Evolutionary conservation across 1,284 basidiomycete genomes (phyloP).

Genomic region (Irpex rosettiformis): DNA sequence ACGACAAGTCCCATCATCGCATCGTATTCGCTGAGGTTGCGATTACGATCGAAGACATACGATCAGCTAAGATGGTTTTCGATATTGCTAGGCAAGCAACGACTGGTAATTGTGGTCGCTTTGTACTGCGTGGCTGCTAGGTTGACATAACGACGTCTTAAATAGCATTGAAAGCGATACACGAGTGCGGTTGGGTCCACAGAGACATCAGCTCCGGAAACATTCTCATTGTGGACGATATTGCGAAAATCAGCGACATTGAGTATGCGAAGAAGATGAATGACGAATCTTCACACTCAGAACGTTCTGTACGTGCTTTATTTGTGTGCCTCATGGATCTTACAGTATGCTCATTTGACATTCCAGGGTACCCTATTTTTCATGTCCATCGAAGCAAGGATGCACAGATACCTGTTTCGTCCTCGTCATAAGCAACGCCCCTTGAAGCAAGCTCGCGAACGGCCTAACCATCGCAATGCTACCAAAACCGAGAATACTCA

Average conservation of each 20-base stretch:
- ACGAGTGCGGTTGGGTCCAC: neutral
- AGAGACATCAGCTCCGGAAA: neutral
- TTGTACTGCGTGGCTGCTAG: neutral
- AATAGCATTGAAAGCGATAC: neutral
- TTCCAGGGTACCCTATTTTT: neutral
- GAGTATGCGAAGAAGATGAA: neutral
- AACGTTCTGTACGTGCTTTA: neutral
- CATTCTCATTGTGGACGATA: neutral
- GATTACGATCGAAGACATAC: neutral
- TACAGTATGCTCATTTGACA: neutral
- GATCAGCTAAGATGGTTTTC: neutral
- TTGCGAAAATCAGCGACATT: neutral
- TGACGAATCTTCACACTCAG: neutral
- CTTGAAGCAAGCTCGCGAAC: neutral
- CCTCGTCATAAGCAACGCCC: too few relatives aligned
- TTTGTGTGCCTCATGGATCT: too few relatives aligned
- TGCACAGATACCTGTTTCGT: neutral
- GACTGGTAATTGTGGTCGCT: too few relatives aligned
- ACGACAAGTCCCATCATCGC: too few relatives aligned
- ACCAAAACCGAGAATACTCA: neutral
- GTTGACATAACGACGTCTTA: neutral
- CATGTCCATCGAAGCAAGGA: neutral
- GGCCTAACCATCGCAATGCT: neutral
- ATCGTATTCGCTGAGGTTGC: too few relatives aligned
- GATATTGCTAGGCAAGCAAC: neutral